A percentile compares a stretch with the other conserved stretches of the same genome.
Conservation (phyloP, 2,329 filamentous ascomycete genomes). For the Pestalotiopsis sp. region DNA sequence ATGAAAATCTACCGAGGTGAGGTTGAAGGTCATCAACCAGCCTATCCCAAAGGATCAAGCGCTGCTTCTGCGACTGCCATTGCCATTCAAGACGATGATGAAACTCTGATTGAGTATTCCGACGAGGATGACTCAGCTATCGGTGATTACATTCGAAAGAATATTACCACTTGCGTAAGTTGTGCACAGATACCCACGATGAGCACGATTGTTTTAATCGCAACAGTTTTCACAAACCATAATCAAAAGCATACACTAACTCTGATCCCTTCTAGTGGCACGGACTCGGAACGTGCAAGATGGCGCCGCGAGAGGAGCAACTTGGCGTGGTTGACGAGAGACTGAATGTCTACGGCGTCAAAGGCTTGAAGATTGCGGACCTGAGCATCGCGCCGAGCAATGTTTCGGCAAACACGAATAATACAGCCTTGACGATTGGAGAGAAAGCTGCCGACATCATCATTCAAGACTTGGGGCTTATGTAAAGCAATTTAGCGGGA, state of each 20-base stretch:
- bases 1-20: neutral
- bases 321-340: constrained; percentile 38
- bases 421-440: constrained; percentile 45
- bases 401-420: constrained; percentile 44
- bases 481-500: neutral
- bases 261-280: constrained; percentile 29
- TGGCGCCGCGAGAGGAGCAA: constrained; percentile 34
- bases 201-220: neutral
- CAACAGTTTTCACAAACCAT: neutral
- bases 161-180: neutral
- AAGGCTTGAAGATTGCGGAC: constrained; percentile 37
- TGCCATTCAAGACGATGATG: neutral
- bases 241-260: neutral
- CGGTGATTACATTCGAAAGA: neutral
- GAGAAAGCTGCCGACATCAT: constrained; percentile 44
- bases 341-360: constrained; percentile 38
- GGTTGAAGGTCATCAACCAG: neutral
- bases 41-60: neutral
- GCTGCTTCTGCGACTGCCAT: neutral
- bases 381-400: constrained; percentile 31
- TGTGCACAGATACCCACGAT: neutral
- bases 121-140: neutral
- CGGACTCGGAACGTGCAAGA: constrained; percentile 22
- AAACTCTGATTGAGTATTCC: neutral
- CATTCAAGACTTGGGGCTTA: constrained; percentile 29